These are phyloP conservation scores for Penicillium sp. DNA, from an alignment of 2,329 filamentous ascomycete species.

Conservation along the genomic window DNA sequence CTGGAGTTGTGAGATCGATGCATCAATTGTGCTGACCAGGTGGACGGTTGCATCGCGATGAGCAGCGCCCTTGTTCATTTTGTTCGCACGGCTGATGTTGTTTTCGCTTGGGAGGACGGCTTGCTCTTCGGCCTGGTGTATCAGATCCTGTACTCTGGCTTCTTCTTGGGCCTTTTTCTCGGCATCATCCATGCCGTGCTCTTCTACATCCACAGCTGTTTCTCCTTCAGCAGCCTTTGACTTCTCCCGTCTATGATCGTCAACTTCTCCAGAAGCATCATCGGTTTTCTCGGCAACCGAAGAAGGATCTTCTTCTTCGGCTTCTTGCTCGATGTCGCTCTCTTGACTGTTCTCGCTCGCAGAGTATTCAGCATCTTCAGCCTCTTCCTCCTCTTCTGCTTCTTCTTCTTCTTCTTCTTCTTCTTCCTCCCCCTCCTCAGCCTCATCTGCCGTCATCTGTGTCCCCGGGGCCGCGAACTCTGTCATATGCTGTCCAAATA, in stretches of 20 bases:
- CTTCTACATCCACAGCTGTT: slow-evolving; percentile 24
- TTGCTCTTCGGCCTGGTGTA: slow-evolving; percentile 51
- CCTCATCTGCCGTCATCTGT: slow-evolving; percentile 31
- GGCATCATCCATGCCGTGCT: slow-evolving; percentile 58
- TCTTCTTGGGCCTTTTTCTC: slow-evolving; percentile 57
- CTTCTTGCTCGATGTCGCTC: slow-evolving; percentile 10
- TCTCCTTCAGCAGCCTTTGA: slow-evolving; percentile 10
- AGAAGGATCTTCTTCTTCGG: slow-evolving; percentile 6
- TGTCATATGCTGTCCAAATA: slow-evolving; percentile 53
- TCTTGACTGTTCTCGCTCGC: slow-evolving; percentile 17
- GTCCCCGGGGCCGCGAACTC: slow-evolving; percentile 62
- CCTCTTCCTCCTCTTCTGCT: slow-evolving; percentile 30
- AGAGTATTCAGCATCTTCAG: slow-evolving; percentile 18
- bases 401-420: slow-evolving; percentile 32
- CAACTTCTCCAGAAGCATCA: slow-evolving; percentile 13
- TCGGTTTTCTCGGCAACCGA: slow-evolving; percentile 23
- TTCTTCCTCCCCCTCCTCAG: slow-evolving; percentile 29
- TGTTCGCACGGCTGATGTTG: slow-evolving; percentile 46
- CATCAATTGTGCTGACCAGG: slow-evolving; percentile 44
- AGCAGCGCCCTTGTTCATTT: slow-evolving; percentile 45
- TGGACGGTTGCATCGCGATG: slow-evolving; percentile 49
- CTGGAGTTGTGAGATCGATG: slow-evolving; percentile 41
- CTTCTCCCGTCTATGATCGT: slow-evolving; percentile 1
- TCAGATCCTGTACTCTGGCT: slow-evolving; percentile 49
- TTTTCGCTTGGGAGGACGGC: slow-evolving; percentile 49